A percentile compares a stretch with the other conserved stretches of the same genome.
Evolutionary conservation across 73 alveolate species (phyloP).

Genomic region (Paramecium primaurelia): DNA sequence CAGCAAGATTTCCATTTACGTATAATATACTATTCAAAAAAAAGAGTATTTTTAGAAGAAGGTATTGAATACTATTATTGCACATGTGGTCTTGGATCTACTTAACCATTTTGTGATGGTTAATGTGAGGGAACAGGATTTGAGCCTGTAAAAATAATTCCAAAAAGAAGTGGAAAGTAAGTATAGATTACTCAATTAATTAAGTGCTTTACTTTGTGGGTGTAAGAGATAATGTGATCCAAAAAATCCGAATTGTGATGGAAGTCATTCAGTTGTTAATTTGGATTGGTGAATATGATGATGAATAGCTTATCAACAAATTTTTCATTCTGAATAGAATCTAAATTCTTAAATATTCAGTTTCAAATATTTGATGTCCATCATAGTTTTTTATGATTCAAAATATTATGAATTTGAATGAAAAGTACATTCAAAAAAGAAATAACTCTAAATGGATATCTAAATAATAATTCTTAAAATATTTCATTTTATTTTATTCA

Average conservation of each 20-base stretch:
- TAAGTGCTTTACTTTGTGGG: background rate
- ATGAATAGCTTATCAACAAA: background rate
- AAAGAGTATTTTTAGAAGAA: constrained; percentile 29
- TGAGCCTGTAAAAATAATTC: background rate
- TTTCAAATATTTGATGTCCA: background rate
- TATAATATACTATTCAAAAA: background rate
- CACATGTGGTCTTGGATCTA: background rate
- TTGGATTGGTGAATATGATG: constrained; percentile 16
- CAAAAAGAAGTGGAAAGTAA: constrained; percentile 7
- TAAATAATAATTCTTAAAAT: background rate
- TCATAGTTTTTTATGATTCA: background rate
- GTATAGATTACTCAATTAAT: background rate
- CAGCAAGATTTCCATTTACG: constrained; percentile 38
- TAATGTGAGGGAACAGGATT: constrained; percentile 14
- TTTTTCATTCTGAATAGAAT: background rate
- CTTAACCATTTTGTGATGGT: constrained; percentile 27
- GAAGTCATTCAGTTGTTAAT: background rate
- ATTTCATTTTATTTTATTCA: background rate
- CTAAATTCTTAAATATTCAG: background rate
- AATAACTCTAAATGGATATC: background rate
- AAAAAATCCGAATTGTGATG: background rate
- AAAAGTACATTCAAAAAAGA: background rate
- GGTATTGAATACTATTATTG: constrained; percentile 23
- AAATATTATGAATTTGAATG: background rate
- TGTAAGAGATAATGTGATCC: background rate